These are phyloP conservation scores for Gonapodya sp. DNA, from an alignment of 192 early-diverging fungal species.

Conservation along the genomic window DNA sequence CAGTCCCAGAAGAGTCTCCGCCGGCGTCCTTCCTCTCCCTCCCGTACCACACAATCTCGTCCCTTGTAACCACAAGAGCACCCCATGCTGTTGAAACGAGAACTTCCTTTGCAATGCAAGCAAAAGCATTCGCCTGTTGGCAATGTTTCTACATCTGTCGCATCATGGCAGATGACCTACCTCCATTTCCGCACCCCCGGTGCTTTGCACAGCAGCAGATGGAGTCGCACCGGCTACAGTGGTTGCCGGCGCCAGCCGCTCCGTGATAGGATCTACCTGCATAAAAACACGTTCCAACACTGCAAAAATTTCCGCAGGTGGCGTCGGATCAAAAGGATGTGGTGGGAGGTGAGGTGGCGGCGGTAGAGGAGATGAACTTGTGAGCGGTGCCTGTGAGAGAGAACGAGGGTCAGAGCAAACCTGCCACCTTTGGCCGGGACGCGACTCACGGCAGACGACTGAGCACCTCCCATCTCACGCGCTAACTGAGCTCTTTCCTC, in stretches of 20 bases:
- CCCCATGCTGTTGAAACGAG: background rate
- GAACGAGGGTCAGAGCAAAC: too few species aligned
- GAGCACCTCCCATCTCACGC: too few species aligned
- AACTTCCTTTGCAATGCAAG: background rate
- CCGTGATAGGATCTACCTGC: background rate
- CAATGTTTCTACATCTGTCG: too few species aligned
- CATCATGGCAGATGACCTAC: too few species aligned
- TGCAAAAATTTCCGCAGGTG: background rate
- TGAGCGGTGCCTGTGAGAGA: too few species aligned
- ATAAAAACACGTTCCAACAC: background rate
- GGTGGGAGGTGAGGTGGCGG: background rate
- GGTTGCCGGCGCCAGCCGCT: background rate
- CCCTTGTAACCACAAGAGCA: background rate
- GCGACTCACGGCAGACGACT: too few species aligned
- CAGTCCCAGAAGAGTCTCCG: background rate
- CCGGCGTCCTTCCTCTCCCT: background rate
- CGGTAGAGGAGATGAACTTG: background rate
- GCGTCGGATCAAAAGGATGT: background rate
- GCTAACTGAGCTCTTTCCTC: background rate
- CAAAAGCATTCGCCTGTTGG: too few species aligned
- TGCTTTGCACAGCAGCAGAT: background rate
- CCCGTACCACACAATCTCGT: background rate
- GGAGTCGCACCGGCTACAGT: background rate
- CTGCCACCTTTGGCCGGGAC: too few species aligned
- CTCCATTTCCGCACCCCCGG: background rate